Conservation (phyloP, 495 filamentous ascomycete species). For the Aspergillus taichungensis region DNA sequence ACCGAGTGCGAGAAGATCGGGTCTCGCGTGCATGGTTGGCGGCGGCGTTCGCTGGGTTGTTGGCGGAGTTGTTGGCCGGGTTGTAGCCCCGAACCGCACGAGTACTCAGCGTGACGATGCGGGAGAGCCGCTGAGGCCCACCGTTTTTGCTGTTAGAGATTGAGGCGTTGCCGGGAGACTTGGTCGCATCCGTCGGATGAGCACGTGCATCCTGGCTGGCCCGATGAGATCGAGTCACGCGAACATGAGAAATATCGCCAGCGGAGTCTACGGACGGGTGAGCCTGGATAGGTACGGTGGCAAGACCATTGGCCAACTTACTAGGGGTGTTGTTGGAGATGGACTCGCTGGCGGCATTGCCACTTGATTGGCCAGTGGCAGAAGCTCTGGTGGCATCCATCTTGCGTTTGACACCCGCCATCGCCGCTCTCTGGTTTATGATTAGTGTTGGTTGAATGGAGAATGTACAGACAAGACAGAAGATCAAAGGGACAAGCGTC, state of each 20-base stretch:
- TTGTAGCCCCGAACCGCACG: conserved; percentile 6
- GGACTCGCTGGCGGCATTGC: conserved; percentile 1
- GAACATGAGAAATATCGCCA: conserved; percentile 12
- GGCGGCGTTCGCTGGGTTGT: conserved; percentile 1
- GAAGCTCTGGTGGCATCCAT: conserved; percentile 12
- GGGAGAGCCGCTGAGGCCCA: conserved; percentile 9
- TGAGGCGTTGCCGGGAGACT: conserved; percentile 1
- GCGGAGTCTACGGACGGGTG: conserved; percentile 5
- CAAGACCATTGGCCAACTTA: conserved; percentile 2
- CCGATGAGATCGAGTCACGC: conserved; percentile 19
- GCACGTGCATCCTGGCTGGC: conserved; percentile 19
- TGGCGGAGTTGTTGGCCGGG: conserved; percentile 4
- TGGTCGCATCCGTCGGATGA: conserved; percentile 11
- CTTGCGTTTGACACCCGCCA: conserved; percentile 27
- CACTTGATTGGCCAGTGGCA: conserved; percentile 5
- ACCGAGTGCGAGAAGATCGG: conserved; percentile 16
- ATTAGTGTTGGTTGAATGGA: not conserved
- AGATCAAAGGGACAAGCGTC: not conserved
- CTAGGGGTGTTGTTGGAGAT: conserved; percentile 5
- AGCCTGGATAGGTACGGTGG: conserved; percentile 1
- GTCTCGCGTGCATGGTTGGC: conserved; percentile 13
- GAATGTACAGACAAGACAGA: not conserved
- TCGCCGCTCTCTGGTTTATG: conserved; percentile 16
- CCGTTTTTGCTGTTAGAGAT: conserved; percentile 4
- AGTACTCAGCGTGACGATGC: conserved; percentile 18